Percentiles rank a stretch among this genome's conserved stretches.
Conservation (phyloP, 768 basidiomycete genomes). For the Multifurca ochricompacta region DNA sequence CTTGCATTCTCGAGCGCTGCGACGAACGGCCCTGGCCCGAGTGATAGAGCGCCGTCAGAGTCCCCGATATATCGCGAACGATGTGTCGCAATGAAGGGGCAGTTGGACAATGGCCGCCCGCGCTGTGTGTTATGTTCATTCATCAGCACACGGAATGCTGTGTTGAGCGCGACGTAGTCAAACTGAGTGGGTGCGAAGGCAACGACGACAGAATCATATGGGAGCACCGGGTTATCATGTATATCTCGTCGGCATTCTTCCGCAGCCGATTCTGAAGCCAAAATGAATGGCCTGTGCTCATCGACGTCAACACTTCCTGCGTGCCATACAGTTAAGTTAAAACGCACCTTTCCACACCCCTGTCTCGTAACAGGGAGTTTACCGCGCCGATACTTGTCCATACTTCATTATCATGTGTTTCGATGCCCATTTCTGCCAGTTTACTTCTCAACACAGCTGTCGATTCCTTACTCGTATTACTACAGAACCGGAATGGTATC, state of each 20-base stretch:
- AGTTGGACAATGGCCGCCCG: neutral
- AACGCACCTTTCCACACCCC: conserved; percentile 36
- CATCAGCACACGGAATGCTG: conserved; percentile 58
- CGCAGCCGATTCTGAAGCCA: conserved; percentile 28
- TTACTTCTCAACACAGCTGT: conserved; percentile 35
- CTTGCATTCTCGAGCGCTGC: conserved; percentile 51
- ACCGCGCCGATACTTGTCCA: conserved; percentile 62
- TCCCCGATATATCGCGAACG: conserved; percentile 43
- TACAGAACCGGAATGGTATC: conserved; percentile 48
- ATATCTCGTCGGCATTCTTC: conserved; percentile 23
- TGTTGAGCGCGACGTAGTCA: conserved; percentile 50
- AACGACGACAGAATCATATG: conserved; percentile 55
- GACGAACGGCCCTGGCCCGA: conserved; percentile 69
- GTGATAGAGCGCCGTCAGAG: conserved; percentile 41
- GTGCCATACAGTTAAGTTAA: conserved; percentile 7
- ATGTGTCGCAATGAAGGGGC: conserved; percentile 53
- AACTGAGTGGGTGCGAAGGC: conserved; percentile 48
- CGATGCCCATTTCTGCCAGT: conserved; percentile 44
- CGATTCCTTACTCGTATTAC: conserved; percentile 65
- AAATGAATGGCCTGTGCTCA: conserved; percentile 38
- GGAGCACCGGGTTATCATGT: conserved; percentile 16
- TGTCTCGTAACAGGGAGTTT: conserved; percentile 35
- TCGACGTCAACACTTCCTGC: conserved; percentile 26
- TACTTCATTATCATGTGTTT: conserved; percentile 35
- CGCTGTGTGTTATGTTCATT: conserved; percentile 13